Evolutionary conservation across 2,329 filamentous ascomycete species (phyloP).

Genomic region (Knoxdaviesia capensis): DNA sequence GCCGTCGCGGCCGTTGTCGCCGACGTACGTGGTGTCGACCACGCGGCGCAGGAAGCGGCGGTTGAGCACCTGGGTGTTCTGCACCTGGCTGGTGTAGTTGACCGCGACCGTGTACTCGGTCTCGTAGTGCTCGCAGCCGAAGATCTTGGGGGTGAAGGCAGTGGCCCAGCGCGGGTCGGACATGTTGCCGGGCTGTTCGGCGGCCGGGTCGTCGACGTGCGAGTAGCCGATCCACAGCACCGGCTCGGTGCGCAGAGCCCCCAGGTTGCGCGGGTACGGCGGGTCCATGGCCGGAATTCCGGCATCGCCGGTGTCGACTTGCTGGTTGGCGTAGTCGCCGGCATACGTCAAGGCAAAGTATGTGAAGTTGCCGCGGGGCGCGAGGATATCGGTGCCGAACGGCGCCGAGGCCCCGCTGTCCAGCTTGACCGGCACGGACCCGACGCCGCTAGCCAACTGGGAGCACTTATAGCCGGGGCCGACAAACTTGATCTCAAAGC

Average conservation of each 20-base stretch:
- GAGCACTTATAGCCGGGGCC: slow-evolving; percentile 17
- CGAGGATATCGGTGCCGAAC: slow-evolving; percentile 9
- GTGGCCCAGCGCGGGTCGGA: slow-evolving; percentile 10
- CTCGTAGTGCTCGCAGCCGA: slow-evolving; percentile 16
- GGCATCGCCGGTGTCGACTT: slow-evolving; percentile 8
- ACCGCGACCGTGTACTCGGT: slow-evolving; percentile 13
- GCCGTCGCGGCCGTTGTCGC: slow-evolving; percentile 11
- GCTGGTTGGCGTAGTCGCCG: slow-evolving; percentile 11
- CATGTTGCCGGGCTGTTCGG: slow-evolving; percentile 5
- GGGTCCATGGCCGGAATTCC: slow-evolving; percentile 9
- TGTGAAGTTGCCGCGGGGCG: slow-evolving; percentile 12
- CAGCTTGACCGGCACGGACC: slow-evolving; percentile 7
- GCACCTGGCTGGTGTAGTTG: slow-evolving; percentile 9
- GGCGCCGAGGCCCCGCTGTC: slow-evolving; percentile 8
- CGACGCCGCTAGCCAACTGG: slow-evolving; percentile 11
- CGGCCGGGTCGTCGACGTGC: slow-evolving; percentile 8
- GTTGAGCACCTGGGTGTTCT: slow-evolving; percentile 7
- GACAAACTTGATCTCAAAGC: slow-evolving; percentile 13
- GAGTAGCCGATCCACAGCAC: slow-evolving; percentile 16
- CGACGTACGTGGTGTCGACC: slow-evolving; percentile 10
- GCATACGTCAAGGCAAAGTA: slow-evolving; percentile 11
- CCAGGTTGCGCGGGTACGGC: slow-evolving; percentile 10
- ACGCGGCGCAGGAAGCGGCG: slow-evolving; percentile 9
- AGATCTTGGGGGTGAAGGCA: slow-evolving; percentile 12
- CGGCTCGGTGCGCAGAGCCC: slow-evolving; percentile 14